These are phyloP conservation scores for Leccinum rimulosum DNA, from an alignment of 768 basidiomycete genomes.

Conservation along the genomic window DNA sequence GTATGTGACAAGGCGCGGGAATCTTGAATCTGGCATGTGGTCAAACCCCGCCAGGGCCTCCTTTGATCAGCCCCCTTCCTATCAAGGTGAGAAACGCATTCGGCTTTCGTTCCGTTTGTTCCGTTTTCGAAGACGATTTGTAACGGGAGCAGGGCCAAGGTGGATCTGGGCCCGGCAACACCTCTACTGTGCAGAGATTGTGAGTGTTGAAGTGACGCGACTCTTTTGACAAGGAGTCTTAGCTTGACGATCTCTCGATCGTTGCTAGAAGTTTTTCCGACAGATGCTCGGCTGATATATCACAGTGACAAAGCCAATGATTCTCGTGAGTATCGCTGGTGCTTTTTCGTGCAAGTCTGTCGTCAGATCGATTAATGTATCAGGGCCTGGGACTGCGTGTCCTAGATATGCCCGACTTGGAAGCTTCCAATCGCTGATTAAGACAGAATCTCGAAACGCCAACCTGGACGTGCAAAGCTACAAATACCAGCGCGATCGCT, in stretches of 20 bases:
- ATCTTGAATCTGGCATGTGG: no score
- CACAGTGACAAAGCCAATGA: neutral
- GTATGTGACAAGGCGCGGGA: no score
- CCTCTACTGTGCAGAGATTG: neutral
- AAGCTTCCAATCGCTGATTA: neutral
- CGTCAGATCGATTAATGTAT: neutral
- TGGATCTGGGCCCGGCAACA: no score
- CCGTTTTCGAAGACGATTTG: neutral
- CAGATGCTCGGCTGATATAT: neutral
- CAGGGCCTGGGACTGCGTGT: constrained; percentile 10
- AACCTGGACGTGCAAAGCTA: neutral
- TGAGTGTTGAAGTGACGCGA: neutral
- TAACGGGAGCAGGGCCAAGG: neutral
- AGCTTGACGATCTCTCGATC: neutral
- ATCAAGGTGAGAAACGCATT: neutral
- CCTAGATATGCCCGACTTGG: constrained; percentile 11
- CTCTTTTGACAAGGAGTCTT: neutral
- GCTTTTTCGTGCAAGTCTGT: constrained; percentile 12
- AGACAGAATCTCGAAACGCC: constrained; percentile 3
- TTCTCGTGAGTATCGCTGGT: constrained; percentile 12
- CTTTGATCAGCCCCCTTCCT: neutral
- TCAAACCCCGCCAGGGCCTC: no score
- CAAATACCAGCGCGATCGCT: constrained; percentile 12
- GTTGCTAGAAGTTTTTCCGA: neutral
- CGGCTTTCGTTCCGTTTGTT: neutral